Evolutionary conservation across 768 basidiomycete species (phyloP).

Genomic region (Kwoniella botswanensis): DNA sequence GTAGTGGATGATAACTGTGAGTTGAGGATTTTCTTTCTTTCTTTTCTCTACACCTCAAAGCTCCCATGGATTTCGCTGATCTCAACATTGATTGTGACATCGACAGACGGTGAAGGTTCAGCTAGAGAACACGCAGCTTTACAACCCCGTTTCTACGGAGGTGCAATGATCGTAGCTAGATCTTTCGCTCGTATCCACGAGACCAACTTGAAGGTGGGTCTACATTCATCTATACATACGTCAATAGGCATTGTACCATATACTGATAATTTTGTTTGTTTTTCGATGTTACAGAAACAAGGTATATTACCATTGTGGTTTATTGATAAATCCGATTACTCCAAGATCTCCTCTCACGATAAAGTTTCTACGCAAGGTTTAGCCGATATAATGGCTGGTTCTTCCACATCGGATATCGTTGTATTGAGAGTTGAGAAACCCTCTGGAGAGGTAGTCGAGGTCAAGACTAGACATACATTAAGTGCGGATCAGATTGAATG

Average conservation of each 20-base stretch:
- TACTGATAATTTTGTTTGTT: not conserved
- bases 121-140: constrained; percentile 97
- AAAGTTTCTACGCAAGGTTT: constrained; percentile 83
- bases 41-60: too few species aligned
- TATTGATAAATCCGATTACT: constrained; percentile 80
- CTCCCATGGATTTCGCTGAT: not conserved
- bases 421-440: constrained; percentile 70
- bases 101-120: constrained; percentile 85
- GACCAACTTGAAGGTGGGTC: constrained; percentile 87
- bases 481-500: constrained; percentile 87
- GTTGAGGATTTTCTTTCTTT: constrained; percentile 1
- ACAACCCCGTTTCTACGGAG: constrained; percentile 94
- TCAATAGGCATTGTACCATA: not conserved
- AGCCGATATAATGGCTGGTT: constrained; percentile 62
- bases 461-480: constrained; percentile 85
- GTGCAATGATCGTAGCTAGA: constrained; percentile 81
- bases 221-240: not conserved
- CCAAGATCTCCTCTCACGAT: constrained; percentile 77
- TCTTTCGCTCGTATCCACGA: constrained; percentile 99
- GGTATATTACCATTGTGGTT: constrained; percentile 97
- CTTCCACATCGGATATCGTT: constrained; percentile 61
- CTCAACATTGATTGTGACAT: not conserved
- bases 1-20: constrained; percentile 78
- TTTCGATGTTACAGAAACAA: constrained; percentile 74
- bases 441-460: constrained; percentile 68